phyloP scores from a whole-genome alignment of 2,329 filamentous ascomycete species.

The Xylariaceae sp. region DNA sequence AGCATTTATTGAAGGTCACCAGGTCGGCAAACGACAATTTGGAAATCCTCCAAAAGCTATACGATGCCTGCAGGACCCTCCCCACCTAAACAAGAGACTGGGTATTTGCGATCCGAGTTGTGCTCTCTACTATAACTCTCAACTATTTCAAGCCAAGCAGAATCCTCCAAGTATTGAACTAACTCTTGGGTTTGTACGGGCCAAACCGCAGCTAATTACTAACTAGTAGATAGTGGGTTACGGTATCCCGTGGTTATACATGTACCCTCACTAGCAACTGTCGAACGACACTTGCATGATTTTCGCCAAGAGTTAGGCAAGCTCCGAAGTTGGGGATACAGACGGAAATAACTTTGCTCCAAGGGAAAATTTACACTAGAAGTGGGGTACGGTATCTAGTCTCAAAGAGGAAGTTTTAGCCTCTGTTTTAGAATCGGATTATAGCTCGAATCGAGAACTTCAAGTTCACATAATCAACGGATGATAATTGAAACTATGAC shows the following conservation, averaged over 20 bases:
- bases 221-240: too few species aligned
- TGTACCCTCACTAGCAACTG: too few species aligned
- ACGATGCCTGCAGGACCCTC: conserved; percentile 16
- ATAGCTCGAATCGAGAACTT: background rate
- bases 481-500: background rate
- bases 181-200: background rate
- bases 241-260: too few species aligned
- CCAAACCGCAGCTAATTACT: conserved; percentile 10
- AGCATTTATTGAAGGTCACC: background rate
- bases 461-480: background rate
- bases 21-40: conserved; percentile 18
- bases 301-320: too few species aligned
- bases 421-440: too few species aligned
- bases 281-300: too few species aligned
- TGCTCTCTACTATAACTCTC: background rate
- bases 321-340: too few species aligned
- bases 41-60: conserved; percentile 5
- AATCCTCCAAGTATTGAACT: background rate
- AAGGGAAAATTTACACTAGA: too few species aligned
- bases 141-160: background rate
- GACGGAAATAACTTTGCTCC: too few species aligned
- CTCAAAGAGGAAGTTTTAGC: too few species aligned
- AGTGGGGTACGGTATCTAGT: too few species aligned
- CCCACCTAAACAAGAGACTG: conserved; percentile 1
- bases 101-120: conserved; percentile 2